These are phyloP conservation scores for Golubevia pallescens DNA, from an alignment of 1,284 basidiomycete species.

Conservation along the genomic window DNA sequence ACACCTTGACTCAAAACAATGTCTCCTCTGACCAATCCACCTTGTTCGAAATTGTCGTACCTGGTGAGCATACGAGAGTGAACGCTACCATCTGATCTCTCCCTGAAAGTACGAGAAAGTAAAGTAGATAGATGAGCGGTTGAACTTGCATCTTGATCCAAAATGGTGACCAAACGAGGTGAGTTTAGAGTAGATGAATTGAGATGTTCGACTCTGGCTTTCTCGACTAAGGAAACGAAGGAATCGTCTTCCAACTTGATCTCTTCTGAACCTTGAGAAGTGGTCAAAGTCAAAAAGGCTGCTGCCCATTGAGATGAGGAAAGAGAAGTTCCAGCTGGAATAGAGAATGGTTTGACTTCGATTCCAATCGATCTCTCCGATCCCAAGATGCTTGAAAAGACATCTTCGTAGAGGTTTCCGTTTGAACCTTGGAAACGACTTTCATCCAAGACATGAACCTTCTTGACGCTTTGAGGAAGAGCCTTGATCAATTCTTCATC, in stretches of 20 bases:
- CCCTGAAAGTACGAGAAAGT: slow-evolving; percentile 43
- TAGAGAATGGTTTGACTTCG: slow-evolving; percentile 32
- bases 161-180: slow-evolving; percentile 37
- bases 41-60: slow-evolving; percentile 56
- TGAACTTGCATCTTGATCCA: slow-evolving; percentile 49
- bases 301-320: slow-evolving; percentile 32
- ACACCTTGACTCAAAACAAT: slow-evolving; percentile 27
- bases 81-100: slow-evolving; percentile 28
- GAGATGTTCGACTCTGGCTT: slow-evolving; percentile 1
- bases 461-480: slow-evolving; percentile 42
- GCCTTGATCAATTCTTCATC: slow-evolving; percentile 40
- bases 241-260: slow-evolving; percentile 30
- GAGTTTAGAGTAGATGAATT: not conserved
- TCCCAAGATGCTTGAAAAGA: slow-evolving; percentile 26
- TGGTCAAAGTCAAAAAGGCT: slow-evolving; percentile 31
- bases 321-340: slow-evolving; percentile 38
- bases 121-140: slow-evolving; percentile 40
- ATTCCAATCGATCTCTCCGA: slow-evolving; percentile 11
- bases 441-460: slow-evolving; percentile 57
- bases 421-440: slow-evolving; percentile 16
- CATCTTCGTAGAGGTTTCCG: slow-evolving; percentile 46
- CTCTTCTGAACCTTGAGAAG: slow-evolving; percentile 6
- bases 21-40: slow-evolving; percentile 53
- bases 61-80: slow-evolving; percentile 49
- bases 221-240: slow-evolving; percentile 15